Base-by-base conservation (phyloP, 1,284 basidiomycete species). In the Moesziomyces sp. region DNA sequence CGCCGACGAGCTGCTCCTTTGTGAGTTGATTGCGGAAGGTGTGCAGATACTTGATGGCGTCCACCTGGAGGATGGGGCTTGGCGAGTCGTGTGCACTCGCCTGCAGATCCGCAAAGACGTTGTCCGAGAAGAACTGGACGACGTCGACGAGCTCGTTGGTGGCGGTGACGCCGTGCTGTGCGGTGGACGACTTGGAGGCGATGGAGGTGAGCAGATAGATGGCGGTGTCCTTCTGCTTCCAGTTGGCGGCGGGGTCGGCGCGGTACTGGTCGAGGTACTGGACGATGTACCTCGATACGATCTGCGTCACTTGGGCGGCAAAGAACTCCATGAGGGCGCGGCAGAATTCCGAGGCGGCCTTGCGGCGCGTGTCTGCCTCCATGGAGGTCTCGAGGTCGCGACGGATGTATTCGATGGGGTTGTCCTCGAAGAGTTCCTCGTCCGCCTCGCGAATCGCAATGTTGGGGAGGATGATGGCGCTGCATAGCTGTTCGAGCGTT, bases 181-280 rank as follows among this genome's bases (percentile, higher is more conserved):
- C 88, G 0, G 96, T 97, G 8, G 92, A 92, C 5, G 93, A 92
- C 54, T 91, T 88, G 7, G 93, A 91, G 1, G 96, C 96, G 62
- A 98, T 90, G 2, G 93, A 93, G 8, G 93, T 94, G 77, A 99
- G 87, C 28, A 98, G 86, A 85, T 93, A 99, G 52, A 98, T 91
- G n/a, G 96, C 96, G 19, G 92, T 92, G 85, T 98, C 94, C 85
- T 99, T 99, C 52, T 90, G 88, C 83, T 92, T 92, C 95, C 95
- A 99, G 78, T 92, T 92, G 28, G 88, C 88, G 8, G 85, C 82
- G 13, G 89, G 90, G 80, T 92, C 88, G 21, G 86, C 77, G 1
- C 85, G 78, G 84, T 89, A 89, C 81, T 87, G 84, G 88, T 88
- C 68, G 11, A 98, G 86, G 35, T 93, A 93, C 24, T 88, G 87